phyloP scores from a whole-genome alignment of 73 alveolate species.

The Tetrahymena thermophila region DNA sequence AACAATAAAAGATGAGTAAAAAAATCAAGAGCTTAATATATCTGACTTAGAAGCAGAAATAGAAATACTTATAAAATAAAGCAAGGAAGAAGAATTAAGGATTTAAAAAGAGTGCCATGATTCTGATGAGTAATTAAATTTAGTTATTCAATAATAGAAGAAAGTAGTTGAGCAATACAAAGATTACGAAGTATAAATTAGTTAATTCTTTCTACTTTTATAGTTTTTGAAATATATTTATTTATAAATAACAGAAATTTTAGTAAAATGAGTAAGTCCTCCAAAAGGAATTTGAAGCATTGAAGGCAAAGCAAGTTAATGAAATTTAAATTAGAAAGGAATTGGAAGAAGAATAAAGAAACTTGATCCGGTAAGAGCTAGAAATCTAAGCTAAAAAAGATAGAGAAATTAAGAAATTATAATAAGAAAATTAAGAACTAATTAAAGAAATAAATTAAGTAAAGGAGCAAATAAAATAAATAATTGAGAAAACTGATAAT shows the following conservation, averaged over 20 bases:
- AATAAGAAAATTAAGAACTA: not conserved
- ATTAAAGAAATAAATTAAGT: not conserved
- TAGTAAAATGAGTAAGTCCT: not conserved
- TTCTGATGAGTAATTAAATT: not conserved
- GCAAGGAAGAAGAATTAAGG: not conserved
- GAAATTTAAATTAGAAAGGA: not conserved
- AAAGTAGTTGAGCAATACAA: not conserved
- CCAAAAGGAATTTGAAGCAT: not conserved
- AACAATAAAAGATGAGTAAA: not conserved
- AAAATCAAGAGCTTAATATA: not conserved
- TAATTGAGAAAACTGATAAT: not conserved
- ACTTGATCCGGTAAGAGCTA: not conserved
- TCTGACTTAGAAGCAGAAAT: not conserved
- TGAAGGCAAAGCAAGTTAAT: not conserved
- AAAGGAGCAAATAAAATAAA: not conserved
- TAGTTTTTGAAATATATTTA: not conserved
- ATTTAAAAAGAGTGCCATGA: not conserved
- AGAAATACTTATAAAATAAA: not conserved
- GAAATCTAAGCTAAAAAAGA: not conserved
- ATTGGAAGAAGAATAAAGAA: not conserved
- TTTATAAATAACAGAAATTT: not conserved
- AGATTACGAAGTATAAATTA: not conserved
- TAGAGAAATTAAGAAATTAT: not conserved
- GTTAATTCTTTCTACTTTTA: too few relatives aligned
- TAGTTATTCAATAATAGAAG: not conserved